These are phyloP conservation scores for Talaromyces atroroseus DNA, from an alignment of 2,329 filamentous ascomycete genomes.

Conservation along the genomic window DNA sequence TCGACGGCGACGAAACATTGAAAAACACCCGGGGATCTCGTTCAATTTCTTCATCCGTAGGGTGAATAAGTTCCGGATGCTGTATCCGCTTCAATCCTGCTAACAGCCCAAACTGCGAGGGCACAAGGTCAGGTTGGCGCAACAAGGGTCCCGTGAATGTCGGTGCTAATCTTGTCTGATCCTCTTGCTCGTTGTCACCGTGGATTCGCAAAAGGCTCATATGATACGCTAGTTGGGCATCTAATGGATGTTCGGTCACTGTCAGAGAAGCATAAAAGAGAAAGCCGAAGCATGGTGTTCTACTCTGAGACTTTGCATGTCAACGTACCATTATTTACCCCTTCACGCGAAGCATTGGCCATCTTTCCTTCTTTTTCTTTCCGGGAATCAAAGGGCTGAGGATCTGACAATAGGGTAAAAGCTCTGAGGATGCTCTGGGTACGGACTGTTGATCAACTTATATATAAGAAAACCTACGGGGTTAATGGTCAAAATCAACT, in stretches of 20 bases:
- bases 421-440: background rate
- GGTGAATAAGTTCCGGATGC: background rate
- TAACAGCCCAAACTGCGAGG: background rate
- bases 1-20: slow-evolving; percentile 54
- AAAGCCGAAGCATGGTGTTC: background rate
- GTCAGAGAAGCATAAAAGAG: background rate
- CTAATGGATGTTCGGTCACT: background rate
- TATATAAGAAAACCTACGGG: background rate
- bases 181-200: background rate
- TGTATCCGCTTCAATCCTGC: background rate
- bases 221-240: background rate
- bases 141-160: background rate
- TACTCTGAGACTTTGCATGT: background rate
- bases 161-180: background rate
- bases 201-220: background rate
- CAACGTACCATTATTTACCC: background rate
- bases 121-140: background rate
- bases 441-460: background rate
- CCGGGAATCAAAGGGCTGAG: background rate
- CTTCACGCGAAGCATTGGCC: background rate
- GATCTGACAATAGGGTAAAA: background rate
- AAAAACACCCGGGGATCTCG: slow-evolving; percentile 17
- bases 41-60: background rate
- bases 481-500: background rate
- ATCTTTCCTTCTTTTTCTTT: background rate